Evolutionary conservation across 2,329 filamentous ascomycete species (phyloP), one percentile per base, ranked within the genome.

Genomic region (Aspergillus carbonarius): DNA sequence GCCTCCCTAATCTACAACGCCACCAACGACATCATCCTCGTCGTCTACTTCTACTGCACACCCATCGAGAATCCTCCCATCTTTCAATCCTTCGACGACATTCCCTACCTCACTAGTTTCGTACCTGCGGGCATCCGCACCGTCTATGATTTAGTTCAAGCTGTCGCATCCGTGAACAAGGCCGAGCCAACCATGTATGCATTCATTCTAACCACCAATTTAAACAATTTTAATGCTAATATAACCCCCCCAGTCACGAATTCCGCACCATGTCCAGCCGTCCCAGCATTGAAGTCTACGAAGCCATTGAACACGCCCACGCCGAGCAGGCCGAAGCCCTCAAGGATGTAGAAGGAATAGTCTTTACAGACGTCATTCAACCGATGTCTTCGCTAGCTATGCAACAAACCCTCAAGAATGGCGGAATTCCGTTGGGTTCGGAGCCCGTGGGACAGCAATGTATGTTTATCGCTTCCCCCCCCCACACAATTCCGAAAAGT

Each of bases 191-290:
- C 25, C 18, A 7, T 47, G 48, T 57, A 51, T 30, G 32, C 15
- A 25, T 18, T 3, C 37, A 7, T 18, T 7, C 32, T 30, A 20
- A 25, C 12, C 37, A 10, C 3, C 6, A 39, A 5, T 34, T 23
- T 27, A 3, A 10, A 30, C n/a, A n/a, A n/a, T n/a, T 1, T 23
- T 32, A 12, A 49, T 17, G 12, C 23, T n/a, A 52, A 20, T 13
- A n/a, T 8, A 6, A 12, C 5, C 9, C 15, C 15, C 9, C 2
- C n/a, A 65, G 63, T 39, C 63, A 65, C 34, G 59, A 65, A 17
- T 57, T 63, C 49, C 55, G 63, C 40, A 60, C 57, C 9, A 63
- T 62, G 58, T 53, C 59, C 27, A 59, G 55, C 54, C 46, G 47
- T 4, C 59, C 44, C n/a, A 30, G 48, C 20, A 23, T 61, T n/a